Evolutionary conservation across 129 eudicot species (phyloP).

Genomic region (Deinandra increscens): DNA sequence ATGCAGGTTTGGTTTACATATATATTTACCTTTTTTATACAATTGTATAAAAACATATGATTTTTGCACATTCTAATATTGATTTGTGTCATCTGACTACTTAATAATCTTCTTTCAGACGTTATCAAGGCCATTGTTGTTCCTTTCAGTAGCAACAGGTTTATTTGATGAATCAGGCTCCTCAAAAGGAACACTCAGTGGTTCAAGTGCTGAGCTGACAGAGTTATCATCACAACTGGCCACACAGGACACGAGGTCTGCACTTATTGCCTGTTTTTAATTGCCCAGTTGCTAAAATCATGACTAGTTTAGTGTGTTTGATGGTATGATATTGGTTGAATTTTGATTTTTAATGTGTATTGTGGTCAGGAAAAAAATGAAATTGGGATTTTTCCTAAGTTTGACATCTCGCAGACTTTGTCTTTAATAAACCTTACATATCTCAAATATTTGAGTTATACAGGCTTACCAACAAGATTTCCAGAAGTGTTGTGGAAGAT

Average conservation of each 20-base stretch:
- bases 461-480: slow-evolving; percentile 36
- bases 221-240: slow-evolving; percentile 34
- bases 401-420: not conserved
- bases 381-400: not conserved
- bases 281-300: not conserved
- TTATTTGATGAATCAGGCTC: slow-evolving; percentile 39
- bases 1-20: slow-evolving; percentile 53
- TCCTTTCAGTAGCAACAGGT: slow-evolving; percentile 60
- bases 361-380: not conserved
- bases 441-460: slow-evolving; percentile 16
- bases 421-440: not conserved
- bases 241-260: slow-evolving; percentile 45
- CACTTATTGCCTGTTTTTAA: slow-evolving; percentile 8
- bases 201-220: slow-evolving; percentile 38
- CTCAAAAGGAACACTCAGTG: slow-evolving; percentile 36
- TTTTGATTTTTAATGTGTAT: slow-evolving; percentile 12
- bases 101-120: slow-evolving; percentile 32
- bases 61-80: not conserved
- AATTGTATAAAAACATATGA: not conserved
- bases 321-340: slow-evolving; percentile 2
- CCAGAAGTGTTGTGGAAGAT: slow-evolving; percentile 27
- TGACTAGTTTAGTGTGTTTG: not conserved
- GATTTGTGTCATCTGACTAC: slow-evolving; percentile 6
- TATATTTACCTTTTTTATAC: not conserved
- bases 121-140: slow-evolving; percentile 65